Base-by-base conservation (phyloP, 371 early-diverging fungal genomes). In the Lichtheimia ramosa region DNA sequence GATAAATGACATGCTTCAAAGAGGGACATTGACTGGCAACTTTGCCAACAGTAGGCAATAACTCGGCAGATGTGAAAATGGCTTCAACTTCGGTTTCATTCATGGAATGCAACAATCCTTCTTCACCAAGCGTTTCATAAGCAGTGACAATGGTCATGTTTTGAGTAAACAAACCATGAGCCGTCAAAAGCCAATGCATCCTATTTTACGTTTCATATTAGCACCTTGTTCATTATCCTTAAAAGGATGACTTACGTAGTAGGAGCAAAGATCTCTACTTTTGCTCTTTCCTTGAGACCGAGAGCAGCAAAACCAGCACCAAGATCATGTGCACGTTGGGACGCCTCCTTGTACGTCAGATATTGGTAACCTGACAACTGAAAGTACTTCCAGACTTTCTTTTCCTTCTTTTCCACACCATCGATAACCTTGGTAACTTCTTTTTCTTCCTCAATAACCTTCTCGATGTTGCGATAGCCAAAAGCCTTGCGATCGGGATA, bases 101-200 rank as follows among this genome's bases (percentile, higher is more conserved):
- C 70, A 96, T 88, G 5, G 92, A 89, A 65, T 89, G 92, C 40
- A 86, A 62, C 21, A 92, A 83, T 40, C 93, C 95, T 4, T 92
- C 93, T 61, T 87, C 88, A 23, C 97, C 97, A 43, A 97, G 83
- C 12, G 93, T 93, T 51, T 92, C 93, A 70, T 94, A 93, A 12
- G 92, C 92, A 25, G 95, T 94, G 34, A 92, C 89, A 69, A 93
- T 87, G 41, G 87, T 83, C 57, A 90, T 77, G 56, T 71, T 71
- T 71, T 92, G 93, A n/a, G 87, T 78, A 67, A 86, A 92, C 43
- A 79, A 70, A 34, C 83, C 85, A 63, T 89, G 87, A 20, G 91
- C 85, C 15, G 85, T 67, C 54, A 89, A 63, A 62, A 89, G 73
- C 92, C 92, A 93, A 63, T 90, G 83, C 56, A 84, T 83, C 68